phyloP scores from a whole-genome alignment of 2,329 filamentous ascomycete genomes.

The Pyrenochaeta sp. region DNA sequence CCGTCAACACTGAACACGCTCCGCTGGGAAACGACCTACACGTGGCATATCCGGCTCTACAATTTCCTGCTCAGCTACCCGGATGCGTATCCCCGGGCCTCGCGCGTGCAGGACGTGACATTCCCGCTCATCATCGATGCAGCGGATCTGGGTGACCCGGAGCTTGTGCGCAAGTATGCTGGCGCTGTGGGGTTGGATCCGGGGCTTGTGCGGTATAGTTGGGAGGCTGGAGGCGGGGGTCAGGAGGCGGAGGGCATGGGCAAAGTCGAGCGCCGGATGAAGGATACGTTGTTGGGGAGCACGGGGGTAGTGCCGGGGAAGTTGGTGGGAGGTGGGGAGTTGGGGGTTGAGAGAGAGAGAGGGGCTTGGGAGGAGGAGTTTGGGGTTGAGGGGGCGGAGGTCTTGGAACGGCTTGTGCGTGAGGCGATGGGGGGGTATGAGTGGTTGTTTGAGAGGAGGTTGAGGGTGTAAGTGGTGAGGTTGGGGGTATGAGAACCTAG shows the following conservation, averaged over 20 bases:
- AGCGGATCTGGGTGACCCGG: constrained; percentile 14
- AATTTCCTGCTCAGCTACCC: constrained; percentile 11
- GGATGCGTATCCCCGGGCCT: background rate
- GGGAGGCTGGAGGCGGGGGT: constrained; percentile 13
- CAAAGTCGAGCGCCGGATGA: constrained; percentile 21
- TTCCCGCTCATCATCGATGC: constrained; percentile 28
- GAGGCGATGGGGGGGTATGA: constrained; percentile 23
- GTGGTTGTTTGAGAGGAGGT: constrained; percentile 17
- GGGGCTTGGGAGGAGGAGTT: constrained; percentile 27
- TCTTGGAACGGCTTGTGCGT: constrained; percentile 15
- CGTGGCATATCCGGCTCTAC: constrained; percentile 23
- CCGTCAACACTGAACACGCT: background rate
- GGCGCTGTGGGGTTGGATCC: constrained; percentile 18
- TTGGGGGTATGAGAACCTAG: too few species aligned
- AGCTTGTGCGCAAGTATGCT: constrained; percentile 22
- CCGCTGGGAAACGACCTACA: constrained; percentile 24
- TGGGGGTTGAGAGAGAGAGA: constrained; percentile 13
- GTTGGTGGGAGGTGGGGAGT: background rate
- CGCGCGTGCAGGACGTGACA: constrained; percentile 1
- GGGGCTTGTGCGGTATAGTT: constrained; percentile 13
- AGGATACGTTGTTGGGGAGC: constrained; percentile 25
- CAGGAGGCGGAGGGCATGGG: constrained; percentile 10
- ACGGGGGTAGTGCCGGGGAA: constrained; percentile 21
- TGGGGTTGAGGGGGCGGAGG: constrained; percentile 16
- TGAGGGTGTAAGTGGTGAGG: constrained; percentile 13